Evolutionary conservation across 2,329 filamentous ascomycete species (phyloP), one percentile per base, ranked within the genome.

Genomic region (Fusarium sp.): DNA sequence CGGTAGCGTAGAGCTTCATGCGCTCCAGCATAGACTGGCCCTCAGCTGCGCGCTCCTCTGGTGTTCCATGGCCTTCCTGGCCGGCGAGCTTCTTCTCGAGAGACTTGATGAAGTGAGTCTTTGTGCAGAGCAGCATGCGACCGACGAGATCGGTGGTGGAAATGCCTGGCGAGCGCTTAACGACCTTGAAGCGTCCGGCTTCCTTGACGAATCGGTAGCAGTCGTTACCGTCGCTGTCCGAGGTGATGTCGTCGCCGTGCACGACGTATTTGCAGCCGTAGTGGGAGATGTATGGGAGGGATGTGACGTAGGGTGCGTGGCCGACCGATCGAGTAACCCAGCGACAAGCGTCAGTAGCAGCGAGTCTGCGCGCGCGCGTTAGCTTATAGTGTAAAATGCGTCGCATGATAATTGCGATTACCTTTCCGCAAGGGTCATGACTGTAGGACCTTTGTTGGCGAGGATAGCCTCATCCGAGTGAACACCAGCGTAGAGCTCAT

Each of bases 171-270:
- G 96, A 98, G 68, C 96, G 88, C 83, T 97, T 97, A 45, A 99
- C 96, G 18, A 99, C 93, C 81, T 97, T 94, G 87, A 99, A 99
- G 42, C 96, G 88, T 13, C 91, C 91, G 2, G 95, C 96, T 40
- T 92, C 91, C 82, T 99, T 99, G 75, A 99, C 96, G 76, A 95
- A 98, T 64, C 96, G 92, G 82, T 99, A 99, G 83, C 95, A 98
- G 82, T 99, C 96, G 78, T 97, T 91, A 41, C 96, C 96, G 71
- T 90, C 89, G 77, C 92, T 92, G 80, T 99, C 96, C 0, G 94
- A 97, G 4, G 96, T 98, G 77, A 98, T 97, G 80, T 98, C 95
- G 79, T 98, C 96, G 64, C 95, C 95, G 80, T 98, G 95, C 3
- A 97, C 95, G 41, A 98, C 96, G 79, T 95, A 98, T 76, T 91